These are phyloP conservation scores for Fennellomyces sp. DNA, from an alignment of 371 early-diverging fungal genomes.

Conservation along the genomic window DNA sequence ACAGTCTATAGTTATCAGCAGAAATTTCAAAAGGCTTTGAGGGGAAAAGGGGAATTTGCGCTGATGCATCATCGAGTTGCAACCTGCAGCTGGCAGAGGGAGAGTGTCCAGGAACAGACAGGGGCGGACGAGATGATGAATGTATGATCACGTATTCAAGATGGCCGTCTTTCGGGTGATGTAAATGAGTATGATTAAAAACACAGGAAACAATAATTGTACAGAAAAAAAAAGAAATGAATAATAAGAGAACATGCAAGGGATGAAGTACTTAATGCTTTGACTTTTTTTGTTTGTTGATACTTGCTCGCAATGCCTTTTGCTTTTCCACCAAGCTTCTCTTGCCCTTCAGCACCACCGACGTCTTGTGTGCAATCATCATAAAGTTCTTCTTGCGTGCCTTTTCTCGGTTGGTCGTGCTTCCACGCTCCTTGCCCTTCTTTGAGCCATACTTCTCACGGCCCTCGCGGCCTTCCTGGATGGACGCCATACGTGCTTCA, in stretches of 20 bases:
- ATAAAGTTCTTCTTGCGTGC: constrained; percentile 90
- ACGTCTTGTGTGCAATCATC: constrained; percentile 94
- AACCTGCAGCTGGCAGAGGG: no score
- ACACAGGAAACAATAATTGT: no score
- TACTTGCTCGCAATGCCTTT: constrained; percentile 66
- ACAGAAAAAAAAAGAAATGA: background rate
- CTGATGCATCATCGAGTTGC: no score
- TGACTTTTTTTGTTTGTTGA: constrained; percentile 58
- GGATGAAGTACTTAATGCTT: constrained; percentile 20
- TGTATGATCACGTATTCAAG: no score
- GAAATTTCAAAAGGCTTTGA: no score
- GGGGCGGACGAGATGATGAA: no score
- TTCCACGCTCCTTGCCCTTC: constrained; percentile 83
- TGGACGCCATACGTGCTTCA: constrained; percentile 87
- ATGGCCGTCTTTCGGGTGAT: no score
- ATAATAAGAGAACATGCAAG: background rate
- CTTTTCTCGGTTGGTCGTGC: constrained; percentile 91
- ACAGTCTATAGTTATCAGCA: no score
- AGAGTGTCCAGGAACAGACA: no score
- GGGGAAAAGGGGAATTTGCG: no score
- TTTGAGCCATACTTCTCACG: constrained; percentile 89
- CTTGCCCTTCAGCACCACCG: constrained; percentile 82
- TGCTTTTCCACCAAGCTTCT: constrained; percentile 84
- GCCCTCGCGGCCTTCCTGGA: constrained; percentile 86
- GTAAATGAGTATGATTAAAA: no score